phyloP scores from a whole-genome alignment of 441 rosid species.

The Brassica hybrid region DNA sequence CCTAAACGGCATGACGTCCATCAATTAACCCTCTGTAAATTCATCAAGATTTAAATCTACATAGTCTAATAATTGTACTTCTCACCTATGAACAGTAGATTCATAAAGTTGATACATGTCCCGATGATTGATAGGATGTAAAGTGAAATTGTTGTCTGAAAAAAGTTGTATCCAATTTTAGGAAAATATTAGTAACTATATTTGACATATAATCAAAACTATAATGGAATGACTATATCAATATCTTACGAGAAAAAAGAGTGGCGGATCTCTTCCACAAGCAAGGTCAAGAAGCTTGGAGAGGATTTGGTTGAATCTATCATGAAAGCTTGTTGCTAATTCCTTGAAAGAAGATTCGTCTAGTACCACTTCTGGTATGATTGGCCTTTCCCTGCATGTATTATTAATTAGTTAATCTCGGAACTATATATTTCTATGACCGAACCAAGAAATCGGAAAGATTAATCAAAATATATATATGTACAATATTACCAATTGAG shows the following conservation, averaged over 20 bases:
- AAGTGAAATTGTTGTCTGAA: constrained; percentile 59
- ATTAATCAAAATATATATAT: neutral
- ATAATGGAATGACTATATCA: constrained; percentile 10
- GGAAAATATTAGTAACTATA: neutral
- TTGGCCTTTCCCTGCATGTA: constrained; percentile 63
- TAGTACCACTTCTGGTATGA: constrained; percentile 49
- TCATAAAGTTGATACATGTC: constrained; percentile 66
- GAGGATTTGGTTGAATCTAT: constrained; percentile 50
- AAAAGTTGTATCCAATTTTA: neutral
- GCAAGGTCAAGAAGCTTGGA: constrained; percentile 58
- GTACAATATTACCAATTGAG: constrained; percentile 56
- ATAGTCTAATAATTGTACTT: neutral
- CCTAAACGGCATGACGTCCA: constrained; percentile 45
- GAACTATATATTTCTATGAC: neutral
- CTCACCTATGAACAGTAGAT: constrained; percentile 78
- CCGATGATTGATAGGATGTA: constrained; percentile 76
- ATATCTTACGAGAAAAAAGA: constrained; percentile 57
- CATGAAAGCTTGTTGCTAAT: constrained; percentile 49
- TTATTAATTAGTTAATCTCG: neutral
- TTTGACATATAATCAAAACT: neutral
- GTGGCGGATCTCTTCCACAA: constrained; percentile 62
- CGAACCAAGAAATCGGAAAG: neutral
- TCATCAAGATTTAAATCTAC: neutral
- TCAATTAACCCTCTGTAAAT: neutral
- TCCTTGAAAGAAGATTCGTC: constrained; percentile 53